These are phyloP conservation scores for Salix dunnii DNA, from an alignment of 345 rosid genomes.

Conservation along the genomic window DNA sequence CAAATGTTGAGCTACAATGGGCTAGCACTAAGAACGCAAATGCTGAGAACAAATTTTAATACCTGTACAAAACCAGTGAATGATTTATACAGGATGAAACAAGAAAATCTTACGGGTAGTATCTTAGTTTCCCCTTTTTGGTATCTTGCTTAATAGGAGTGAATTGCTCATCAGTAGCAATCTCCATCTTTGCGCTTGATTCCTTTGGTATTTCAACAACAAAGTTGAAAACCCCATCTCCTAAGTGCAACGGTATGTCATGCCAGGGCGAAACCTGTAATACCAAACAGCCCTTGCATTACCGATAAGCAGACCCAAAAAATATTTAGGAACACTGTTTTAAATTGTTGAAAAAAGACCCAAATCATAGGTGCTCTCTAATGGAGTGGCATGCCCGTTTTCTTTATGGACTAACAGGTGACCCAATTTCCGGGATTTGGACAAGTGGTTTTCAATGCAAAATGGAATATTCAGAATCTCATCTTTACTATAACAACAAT, in stretches of 20 bases:
- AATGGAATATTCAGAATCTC: background rate
- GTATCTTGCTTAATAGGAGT: constrained; percentile 95
- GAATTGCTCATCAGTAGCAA: constrained; percentile 84
- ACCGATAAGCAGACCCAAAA: background rate
- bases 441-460: background rate
- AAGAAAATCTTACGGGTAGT: constrained; percentile 54
- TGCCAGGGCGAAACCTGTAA: constrained; percentile 94
- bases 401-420: background rate
- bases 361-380: background rate
- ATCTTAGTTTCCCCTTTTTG: constrained; percentile 67
- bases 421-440: background rate
- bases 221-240: constrained; percentile 77
- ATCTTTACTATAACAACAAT: background rate
- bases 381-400: background rate
- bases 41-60: background rate
- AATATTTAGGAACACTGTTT: background rate
- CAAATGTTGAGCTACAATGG: background rate
- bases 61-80: background rate
- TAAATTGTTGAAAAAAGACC: background rate
- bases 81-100: background rate
- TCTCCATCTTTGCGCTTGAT: constrained; percentile 95
- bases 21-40: background rate
- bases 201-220: constrained; percentile 90
- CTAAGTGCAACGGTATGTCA: constrained; percentile 77
- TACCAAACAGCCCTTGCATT: background rate